phyloP scores from a whole-genome alignment of 2,329 filamentous ascomycete species.

The Davidsoniella eucalypti region DNA sequence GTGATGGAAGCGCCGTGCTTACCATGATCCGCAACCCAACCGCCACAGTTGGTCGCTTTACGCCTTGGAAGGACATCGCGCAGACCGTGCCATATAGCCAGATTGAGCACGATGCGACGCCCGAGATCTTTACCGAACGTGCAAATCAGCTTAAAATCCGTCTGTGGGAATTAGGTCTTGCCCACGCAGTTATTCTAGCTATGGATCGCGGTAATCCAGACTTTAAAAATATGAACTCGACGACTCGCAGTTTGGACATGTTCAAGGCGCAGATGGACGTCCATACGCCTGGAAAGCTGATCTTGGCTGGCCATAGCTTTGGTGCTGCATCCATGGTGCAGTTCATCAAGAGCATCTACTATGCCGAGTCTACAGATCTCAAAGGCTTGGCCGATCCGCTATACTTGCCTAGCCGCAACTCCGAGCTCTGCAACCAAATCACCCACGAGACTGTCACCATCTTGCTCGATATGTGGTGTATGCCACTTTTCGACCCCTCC shows the following conservation, averaged over 20 bases:
- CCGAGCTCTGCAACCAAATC: constrained; percentile 46
- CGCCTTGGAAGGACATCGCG: constrained; percentile 9
- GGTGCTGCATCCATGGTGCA: constrained; percentile 60
- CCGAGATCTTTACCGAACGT: constrained; percentile 48
- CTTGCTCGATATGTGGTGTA: constrained; percentile 67
- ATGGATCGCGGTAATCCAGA: constrained; percentile 38
- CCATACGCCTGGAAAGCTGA: constrained; percentile 52
- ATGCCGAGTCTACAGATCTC: constrained; percentile 34
- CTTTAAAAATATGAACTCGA: constrained; percentile 28
- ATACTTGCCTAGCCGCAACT: constrained; percentile 39
- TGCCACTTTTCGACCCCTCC: constrained; percentile 48
- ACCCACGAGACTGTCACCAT: constrained; percentile 49
- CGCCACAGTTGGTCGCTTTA: constrained; percentile 21
- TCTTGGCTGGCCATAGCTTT: constrained; percentile 69
- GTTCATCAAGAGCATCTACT: constrained; percentile 64
- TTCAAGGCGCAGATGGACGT: constrained; percentile 50
- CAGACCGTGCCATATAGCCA: constrained; percentile 29
- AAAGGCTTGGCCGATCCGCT: constrained; percentile 37
- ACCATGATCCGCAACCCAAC: constrained; percentile 50
- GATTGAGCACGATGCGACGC: constrained; percentile 44
- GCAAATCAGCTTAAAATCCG: constrained; percentile 60
- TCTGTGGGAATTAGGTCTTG: constrained; percentile 59
- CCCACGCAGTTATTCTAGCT: constrained; percentile 50
- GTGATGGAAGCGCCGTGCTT: constrained; percentile 66
- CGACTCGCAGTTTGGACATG: constrained; percentile 31